Conservation (phyloP, 768 basidiomycete species). For the Auricularia cornea region DNA sequence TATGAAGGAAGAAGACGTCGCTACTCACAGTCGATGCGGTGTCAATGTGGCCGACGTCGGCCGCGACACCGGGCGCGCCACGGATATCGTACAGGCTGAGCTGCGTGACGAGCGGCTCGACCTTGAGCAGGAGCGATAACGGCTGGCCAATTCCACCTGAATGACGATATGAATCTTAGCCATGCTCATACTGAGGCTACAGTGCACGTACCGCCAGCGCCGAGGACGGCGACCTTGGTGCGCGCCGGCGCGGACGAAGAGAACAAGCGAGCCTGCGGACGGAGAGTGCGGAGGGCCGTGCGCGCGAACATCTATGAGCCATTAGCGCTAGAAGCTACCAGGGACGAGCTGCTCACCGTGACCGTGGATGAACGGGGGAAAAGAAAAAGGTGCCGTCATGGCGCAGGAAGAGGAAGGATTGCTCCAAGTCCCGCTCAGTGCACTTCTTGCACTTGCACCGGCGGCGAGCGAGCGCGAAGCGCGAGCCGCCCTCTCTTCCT, state of each 20-base stretch:
- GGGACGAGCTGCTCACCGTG: neutral
- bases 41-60: slow-evolving; percentile 94
- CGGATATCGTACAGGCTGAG: slow-evolving; percentile 91
- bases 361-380: neutral
- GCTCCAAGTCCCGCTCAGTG: no score
- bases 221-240: slow-evolving; percentile 92
- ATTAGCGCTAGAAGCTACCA: neutral
- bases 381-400: neutral
- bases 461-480: no score
- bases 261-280: slow-evolving; percentile 56
- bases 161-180: neutral
- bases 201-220: slow-evolving; percentile 70
- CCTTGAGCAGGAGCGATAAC: slow-evolving; percentile 87
- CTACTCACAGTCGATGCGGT: slow-evolving; percentile 33
- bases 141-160: slow-evolving; percentile 91
- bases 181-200: no score
- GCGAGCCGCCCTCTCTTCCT: no score
- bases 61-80: slow-evolving; percentile 93
- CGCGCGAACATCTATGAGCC: slow-evolving; percentile 51
- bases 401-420: no score
- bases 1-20: neutral
- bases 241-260: slow-evolving; percentile 63
- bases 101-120: slow-evolving; percentile 78
- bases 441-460: no score
- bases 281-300: slow-evolving; percentile 48